These are phyloP conservation scores for Penicillium hesseltinei DNA, from an alignment of 2,329 filamentous ascomycete genomes.

Conservation along the genomic window DNA sequence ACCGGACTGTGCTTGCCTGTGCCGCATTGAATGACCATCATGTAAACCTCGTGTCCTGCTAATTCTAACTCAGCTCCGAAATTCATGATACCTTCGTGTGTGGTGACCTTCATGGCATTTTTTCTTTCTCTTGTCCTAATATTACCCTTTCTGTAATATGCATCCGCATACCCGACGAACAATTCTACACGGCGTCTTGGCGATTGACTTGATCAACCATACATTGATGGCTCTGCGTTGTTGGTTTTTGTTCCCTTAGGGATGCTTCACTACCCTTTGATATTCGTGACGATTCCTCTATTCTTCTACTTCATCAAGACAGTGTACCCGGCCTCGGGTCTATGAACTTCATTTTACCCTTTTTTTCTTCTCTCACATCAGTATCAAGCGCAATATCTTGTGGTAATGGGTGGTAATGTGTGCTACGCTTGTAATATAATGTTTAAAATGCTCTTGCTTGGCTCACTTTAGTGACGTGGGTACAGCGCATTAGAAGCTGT, in stretches of 20 bases:
- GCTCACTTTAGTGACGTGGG: neutral
- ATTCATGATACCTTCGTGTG: neutral
- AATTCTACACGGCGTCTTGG: conserved; percentile 14
- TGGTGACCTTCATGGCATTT: neutral
- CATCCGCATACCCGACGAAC: conserved; percentile 7
- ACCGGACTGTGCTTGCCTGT: conserved; percentile 85
- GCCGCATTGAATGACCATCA: conserved; percentile 84
- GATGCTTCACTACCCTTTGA: neutral
- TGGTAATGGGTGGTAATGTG: neutral
- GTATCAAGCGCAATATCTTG: neutral
- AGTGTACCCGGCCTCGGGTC: neutral
- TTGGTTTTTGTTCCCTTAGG: neutral
- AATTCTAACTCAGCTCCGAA: conserved; percentile 11
- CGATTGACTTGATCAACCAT: conserved; percentile 5
- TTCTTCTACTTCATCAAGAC: neutral
- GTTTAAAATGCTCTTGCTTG: neutral
- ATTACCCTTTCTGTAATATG: conserved; percentile 15
- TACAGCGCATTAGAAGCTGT: neutral
- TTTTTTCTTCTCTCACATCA: neutral
- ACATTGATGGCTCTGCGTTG: neutral
- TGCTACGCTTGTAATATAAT: neutral
- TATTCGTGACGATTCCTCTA: neutral
- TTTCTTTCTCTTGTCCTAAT: conserved; percentile 4
- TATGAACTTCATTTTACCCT: neutral
- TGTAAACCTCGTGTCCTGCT: conserved; percentile 80